Evolutionary conservation across 208 protist genomes (phyloP).

Genomic region (Acanthamoeba divionensis): DNA sequence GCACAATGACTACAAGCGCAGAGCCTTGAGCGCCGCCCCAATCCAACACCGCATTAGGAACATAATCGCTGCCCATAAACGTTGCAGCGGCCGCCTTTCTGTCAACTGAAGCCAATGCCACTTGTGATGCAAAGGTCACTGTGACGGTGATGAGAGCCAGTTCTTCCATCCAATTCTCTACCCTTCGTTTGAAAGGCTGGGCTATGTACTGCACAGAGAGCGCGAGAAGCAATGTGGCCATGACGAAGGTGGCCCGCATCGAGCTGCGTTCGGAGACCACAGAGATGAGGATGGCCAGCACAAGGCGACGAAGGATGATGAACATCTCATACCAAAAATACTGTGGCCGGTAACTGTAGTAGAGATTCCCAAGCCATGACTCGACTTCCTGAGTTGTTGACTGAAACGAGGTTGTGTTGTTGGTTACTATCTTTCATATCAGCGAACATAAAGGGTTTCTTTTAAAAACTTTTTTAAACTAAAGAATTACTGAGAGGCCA

Average conservation of each 20-base stretch:
- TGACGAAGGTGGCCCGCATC: background rate
- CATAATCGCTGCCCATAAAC: background rate
- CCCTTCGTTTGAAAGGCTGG: background rate
- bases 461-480: too few relatives aligned
- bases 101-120: background rate
- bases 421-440: too few relatives aligned
- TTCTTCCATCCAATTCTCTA: background rate
- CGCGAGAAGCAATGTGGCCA: background rate
- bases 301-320: background rate
- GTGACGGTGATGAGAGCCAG: background rate
- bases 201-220: background rate
- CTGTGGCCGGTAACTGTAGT: background rate
- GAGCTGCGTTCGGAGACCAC: background rate
- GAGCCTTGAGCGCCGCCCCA: background rate
- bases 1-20: background rate
- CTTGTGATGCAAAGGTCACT: background rate
- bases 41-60: background rate
- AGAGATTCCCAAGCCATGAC: background rate
- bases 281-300: constrained; percentile 9
- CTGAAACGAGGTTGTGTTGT: too few relatives aligned
- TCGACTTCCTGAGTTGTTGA: too few relatives aligned
- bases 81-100: background rate
- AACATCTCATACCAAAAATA: constrained; percentile 6
- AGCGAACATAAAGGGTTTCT: too few relatives aligned
- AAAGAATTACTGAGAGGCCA: too few relatives aligned